phyloP scores from a whole-genome alignment of 352 stramenopile species.

The Ochromonadaceae sp. region DNA sequence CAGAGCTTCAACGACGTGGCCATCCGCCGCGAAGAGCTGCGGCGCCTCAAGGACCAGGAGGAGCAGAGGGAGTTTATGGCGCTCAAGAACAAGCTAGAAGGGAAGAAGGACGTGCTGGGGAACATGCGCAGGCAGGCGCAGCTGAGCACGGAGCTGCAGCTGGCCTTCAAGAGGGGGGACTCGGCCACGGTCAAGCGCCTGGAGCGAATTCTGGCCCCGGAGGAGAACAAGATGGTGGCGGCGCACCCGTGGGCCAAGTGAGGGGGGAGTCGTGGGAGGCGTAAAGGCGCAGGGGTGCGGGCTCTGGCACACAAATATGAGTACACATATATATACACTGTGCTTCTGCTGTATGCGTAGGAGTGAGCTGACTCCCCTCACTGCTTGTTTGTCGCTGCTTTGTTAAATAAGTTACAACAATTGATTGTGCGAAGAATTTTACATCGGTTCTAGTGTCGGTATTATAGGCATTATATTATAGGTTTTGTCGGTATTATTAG shows the following conservation, averaged over 20 bases:
- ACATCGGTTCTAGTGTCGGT: too few relatives aligned
- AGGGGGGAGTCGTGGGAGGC: too few relatives aligned
- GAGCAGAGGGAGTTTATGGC: constrained; percentile 54
- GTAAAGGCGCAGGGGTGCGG: too few relatives aligned
- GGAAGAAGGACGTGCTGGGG: constrained; percentile 62
- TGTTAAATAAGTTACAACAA: too few relatives aligned
- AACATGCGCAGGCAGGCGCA: constrained; percentile 55
- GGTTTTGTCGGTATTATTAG: too few relatives aligned
- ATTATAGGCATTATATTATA: too few relatives aligned
- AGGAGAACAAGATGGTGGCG: constrained; percentile 26
- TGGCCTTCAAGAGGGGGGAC: constrained; percentile 70
- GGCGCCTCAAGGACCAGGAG: constrained; percentile 36
- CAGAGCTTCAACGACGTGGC: constrained; percentile 23
- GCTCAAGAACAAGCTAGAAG: constrained; percentile 47
- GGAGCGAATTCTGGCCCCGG: constrained; percentile 39
- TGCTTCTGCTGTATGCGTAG: too few relatives aligned
- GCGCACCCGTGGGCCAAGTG: background rate
- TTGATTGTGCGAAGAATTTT: too few relatives aligned
- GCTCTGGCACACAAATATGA: too few relatives aligned
- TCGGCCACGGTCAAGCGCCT: constrained; percentile 56
- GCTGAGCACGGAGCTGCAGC: constrained; percentile 61
- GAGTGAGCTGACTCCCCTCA: too few relatives aligned
- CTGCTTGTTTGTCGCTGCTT: too few relatives aligned
- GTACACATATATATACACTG: too few relatives aligned
- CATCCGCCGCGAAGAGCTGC: constrained; percentile 24